phyloP scores from a whole-genome alignment of 305 asterid genomes.

The Fraxinus ornus region DNA sequence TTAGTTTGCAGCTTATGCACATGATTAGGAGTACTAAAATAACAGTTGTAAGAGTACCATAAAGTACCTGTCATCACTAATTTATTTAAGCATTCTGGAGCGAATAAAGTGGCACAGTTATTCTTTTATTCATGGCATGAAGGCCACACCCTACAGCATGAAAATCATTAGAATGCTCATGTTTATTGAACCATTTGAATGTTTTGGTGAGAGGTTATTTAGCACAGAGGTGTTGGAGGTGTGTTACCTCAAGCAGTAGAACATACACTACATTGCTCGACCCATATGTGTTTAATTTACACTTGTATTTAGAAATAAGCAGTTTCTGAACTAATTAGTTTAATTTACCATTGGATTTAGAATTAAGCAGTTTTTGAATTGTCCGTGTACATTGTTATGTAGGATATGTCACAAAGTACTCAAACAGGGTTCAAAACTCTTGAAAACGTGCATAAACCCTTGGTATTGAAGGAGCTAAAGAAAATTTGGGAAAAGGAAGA shows the following conservation, averaged over 20 bases:
- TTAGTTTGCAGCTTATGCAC: not conserved
- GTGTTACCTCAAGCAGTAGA: slow-evolving; percentile 1
- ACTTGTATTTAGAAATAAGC: not conserved
- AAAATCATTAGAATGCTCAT: not conserved
- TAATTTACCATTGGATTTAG: not conserved
- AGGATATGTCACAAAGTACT: slow-evolving; percentile 66
- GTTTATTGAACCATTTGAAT: not conserved
- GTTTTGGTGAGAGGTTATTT: slow-evolving; percentile 9
- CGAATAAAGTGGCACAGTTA: not conserved
- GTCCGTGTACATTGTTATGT: slow-evolving; percentile 24
- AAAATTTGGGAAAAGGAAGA: slow-evolving; percentile 58
- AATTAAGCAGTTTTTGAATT: slow-evolving; percentile 20
- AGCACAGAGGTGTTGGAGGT: slow-evolving; percentile 7
- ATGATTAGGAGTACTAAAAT: not conserved
- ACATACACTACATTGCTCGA: not conserved
- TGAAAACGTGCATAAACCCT: slow-evolving; percentile 54
- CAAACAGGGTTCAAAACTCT: slow-evolving; percentile 57
- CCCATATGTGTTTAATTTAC: not conserved
- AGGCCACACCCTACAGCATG: not conserved
- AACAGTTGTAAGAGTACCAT: not conserved
- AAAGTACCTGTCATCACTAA: slow-evolving; percentile 4
- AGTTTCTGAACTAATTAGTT: slow-evolving; percentile 12
- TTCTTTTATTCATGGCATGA: slow-evolving; percentile 2
- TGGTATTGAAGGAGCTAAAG: slow-evolving; percentile 76
- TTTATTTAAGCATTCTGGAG: not conserved